Conservation (phyloP, 345 rosid species). For the Pugionium dolabratum region DNA sequence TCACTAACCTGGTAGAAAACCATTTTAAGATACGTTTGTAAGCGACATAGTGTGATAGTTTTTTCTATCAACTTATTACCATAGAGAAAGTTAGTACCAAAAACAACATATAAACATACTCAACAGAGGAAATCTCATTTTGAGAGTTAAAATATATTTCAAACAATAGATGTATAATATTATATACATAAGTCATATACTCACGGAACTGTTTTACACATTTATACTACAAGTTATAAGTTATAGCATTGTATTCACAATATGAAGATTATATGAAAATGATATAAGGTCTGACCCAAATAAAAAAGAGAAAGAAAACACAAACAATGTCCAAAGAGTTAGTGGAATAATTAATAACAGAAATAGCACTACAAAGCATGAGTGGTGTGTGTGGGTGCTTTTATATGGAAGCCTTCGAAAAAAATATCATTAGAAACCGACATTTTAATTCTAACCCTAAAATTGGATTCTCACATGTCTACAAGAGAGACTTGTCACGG, state of each 20-base stretch:
- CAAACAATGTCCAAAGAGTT: constrained; percentile 15
- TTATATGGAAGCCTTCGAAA: constrained; percentile 15
- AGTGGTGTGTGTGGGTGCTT: constrained; percentile 25
- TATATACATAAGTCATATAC: not conserved
- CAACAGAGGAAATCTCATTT: no score
- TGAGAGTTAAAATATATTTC: no score
- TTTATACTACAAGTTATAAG: not conserved
- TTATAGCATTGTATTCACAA: not conserved
- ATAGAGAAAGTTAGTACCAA: no score
- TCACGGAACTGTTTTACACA: constrained; percentile 1
- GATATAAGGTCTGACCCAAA: constrained; percentile 13
- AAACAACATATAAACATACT: no score
- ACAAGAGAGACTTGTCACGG: constrained; percentile 26
- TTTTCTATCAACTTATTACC: no score
- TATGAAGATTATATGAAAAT: constrained; percentile 9
- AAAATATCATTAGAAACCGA: constrained; percentile 33
- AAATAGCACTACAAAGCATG: constrained; percentile 27
- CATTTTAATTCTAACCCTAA: constrained; percentile 38
- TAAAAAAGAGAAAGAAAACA: not conserved
- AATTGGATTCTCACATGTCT: constrained; percentile 34
- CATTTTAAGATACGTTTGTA: no score
- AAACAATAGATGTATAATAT: no score
- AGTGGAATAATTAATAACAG: constrained; percentile 26
- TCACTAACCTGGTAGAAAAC: no score
- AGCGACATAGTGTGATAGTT: no score